A percentile compares a stretch with the other conserved stretches of the same genome.
Conservation (phyloP, 1,139 yeast genomes). For the Geotrichum reessii region DNA sequence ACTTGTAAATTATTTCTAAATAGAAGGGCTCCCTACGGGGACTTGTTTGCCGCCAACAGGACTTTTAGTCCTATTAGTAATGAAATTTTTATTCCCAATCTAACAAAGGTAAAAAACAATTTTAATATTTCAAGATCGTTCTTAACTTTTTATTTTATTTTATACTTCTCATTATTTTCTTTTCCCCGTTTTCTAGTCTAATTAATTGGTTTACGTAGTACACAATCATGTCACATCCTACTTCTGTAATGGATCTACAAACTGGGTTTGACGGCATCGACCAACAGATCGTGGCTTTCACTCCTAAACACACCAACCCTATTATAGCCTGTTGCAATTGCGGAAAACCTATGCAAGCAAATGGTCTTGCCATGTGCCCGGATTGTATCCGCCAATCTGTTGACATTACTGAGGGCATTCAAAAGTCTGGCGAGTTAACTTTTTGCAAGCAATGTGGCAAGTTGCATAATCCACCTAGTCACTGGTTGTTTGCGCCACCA, state of each 20-base stretch:
- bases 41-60: neutral
- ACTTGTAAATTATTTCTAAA: neutral
- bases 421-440: slow-evolving; percentile 83
- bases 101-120: neutral
- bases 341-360: slow-evolving; percentile 94
- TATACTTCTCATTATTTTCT: no score
- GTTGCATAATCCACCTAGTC: slow-evolving; percentile 84
- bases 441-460: slow-evolving; percentile 97
- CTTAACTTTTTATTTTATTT: neutral
- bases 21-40: neutral
- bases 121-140: neutral
- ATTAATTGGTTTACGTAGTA: no score
- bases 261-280: slow-evolving; percentile 6
- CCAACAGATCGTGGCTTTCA: slow-evolving; percentile 23
- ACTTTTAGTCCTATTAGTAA: neutral
- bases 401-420: slow-evolving; percentile 92
- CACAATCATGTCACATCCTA: neutral
- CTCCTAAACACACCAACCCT: slow-evolving; percentile 49
- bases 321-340: slow-evolving; percentile 95
- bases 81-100: neutral
- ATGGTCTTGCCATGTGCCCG: slow-evolving; percentile 89
- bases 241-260: neutral
- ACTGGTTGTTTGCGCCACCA: slow-evolving; percentile 87
- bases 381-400: slow-evolving; percentile 93
- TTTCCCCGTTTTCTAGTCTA: no score